Base-by-base conservation (phyloP, 2,329 filamentous ascomycete genomes). In the Penicillium sclerotigenum region DNA sequence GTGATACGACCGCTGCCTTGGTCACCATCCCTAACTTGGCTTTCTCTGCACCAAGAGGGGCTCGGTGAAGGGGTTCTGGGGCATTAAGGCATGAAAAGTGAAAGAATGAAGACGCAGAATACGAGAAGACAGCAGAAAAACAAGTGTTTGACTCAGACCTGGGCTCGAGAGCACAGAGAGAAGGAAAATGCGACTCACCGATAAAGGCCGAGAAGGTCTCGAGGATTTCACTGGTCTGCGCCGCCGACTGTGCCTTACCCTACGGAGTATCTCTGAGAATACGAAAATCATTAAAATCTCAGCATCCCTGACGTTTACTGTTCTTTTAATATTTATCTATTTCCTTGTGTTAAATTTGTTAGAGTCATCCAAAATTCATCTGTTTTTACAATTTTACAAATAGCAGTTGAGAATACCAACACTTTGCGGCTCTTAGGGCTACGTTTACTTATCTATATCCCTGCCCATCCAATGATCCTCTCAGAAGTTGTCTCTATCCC, bases 21-120 rank as follows among this genome's bases (percentile, higher is more conserved):
- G 65, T 70, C 59, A 71, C 68, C 70, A 73, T 73, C 63, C 68
- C 69, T 63, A 42, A 60, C 59, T 60, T 47, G 58, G 54, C 53
- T 64, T 59, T 59, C 61, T 55, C 54, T 58, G 51, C 54, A 59
- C 46, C 54, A 53, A 60, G 58, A 49, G 40, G 60, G 52, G 45
- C 48, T 33, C 31, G 46, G 42, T 36, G 52, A 54, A 33, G 28
- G 29, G 31, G 22, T 28, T 22, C 47, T 33, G 49, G 40, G 52
- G 26, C 42, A 46, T 59, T 47, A 57, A 56, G 58, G 42, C 59
- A 66, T 62, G 56, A 49, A 46, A 59, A 31, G 54, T 43, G 28
- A 36, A 38, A 9, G 24, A 49, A 20, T 40, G 36, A 47, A 31
- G 51, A 42, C 18, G 26, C 10, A 20, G 9, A 28, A 36, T 5